Percentiles rank a stretch among this genome's conserved stretches.
phyloP scores from a whole-genome alignment of 1,139 yeast genomes.

The Debaryomyces robertsiae region DNA sequence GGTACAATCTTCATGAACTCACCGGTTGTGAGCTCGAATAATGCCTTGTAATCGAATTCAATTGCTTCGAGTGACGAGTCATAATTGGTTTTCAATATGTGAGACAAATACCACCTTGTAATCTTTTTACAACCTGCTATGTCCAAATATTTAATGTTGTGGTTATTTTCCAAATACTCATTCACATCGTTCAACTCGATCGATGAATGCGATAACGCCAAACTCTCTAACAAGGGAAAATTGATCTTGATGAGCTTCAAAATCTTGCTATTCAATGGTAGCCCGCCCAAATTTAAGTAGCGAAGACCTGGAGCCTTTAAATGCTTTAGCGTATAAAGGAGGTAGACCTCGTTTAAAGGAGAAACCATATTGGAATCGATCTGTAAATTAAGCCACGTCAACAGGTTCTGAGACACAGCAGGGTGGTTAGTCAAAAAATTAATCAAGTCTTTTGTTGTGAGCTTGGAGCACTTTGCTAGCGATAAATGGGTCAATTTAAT shows the following conservation, averaged over 20 bases:
- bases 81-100: constrained; percentile 31
- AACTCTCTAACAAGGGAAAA: constrained; percentile 58
- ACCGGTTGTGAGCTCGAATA: constrained; percentile 45
- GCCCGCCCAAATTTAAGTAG: constrained; percentile 73
- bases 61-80: constrained; percentile 35
- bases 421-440: constrained; percentile 76
- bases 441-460: constrained; percentile 73
- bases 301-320: constrained; percentile 53
- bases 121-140: constrained; percentile 42
- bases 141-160: constrained; percentile 35
- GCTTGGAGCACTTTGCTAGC: constrained; percentile 73
- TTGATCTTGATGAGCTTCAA: constrained; percentile 56
- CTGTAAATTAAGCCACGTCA: constrained; percentile 78
- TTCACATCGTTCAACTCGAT: constrained; percentile 53
- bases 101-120: constrained; percentile 28
- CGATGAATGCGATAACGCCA: constrained; percentile 62
- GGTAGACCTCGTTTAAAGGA: constrained; percentile 60
- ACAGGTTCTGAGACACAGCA: constrained; percentile 54
- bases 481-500: constrained; percentile 75
- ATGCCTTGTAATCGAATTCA: constrained; percentile 44
- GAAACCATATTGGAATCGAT: constrained; percentile 70
- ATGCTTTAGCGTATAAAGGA: constrained; percentile 57
- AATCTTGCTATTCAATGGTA: constrained; percentile 61
- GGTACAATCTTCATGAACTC: constrained; percentile 37
- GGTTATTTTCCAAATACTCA: constrained; percentile 43